Evolutionary conservation across 768 basidiomycete genomes (phyloP), one percentile per base, ranked within the genome.

Genomic region (Boletus tylopilopsis): DNA sequence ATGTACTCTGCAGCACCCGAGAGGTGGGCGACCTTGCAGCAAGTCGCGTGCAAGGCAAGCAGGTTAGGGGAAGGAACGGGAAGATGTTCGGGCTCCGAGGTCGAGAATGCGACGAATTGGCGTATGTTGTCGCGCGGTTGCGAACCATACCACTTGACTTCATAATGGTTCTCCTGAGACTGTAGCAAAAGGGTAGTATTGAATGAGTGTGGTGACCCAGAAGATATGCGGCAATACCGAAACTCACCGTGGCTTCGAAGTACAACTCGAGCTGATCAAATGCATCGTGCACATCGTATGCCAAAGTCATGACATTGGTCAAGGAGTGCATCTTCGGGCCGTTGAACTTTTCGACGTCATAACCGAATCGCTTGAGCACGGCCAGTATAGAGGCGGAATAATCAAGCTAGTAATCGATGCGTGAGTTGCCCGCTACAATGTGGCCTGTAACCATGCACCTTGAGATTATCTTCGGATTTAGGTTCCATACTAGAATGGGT

Each of bases 21-120:
- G 6, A 65, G 35, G 36, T 64, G 55, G n/a, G 60, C 58, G 24
- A 64, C 62, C 45, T 63, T 56, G 32, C 45, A 54, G 45, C 60
- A 64, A 35, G 55, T 51, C 8, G 62, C 56, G 42, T 64, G 60
- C 23, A 62, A n/a, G 16, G 45, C 53, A 22, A 64, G 51, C 22
- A 55, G 42, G 22, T 54, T 35, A 0, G 36, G 35, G 1, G 36
- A 25, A 27, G 62, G 56, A n/a, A 58, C 44, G 2, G 57, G 58
- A 47, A 60, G 45, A 32, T 49, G 2, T 15, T 35, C 22, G 7
- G 45, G 44, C 42, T 55, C 41, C 0, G 36, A 8, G 5, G 52
- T 40, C 2, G 55, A 37, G 24, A 61, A 52, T 13, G 36, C 22
- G 4, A 47, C 47, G 4, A 51, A 47, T 35, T 39, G 19, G 9